A percentile compares a stretch with the other conserved stretches of the same genome.
Evolutionary conservation across 345 rosid species (phyloP).

Genomic region (Carallia brachiata): DNA sequence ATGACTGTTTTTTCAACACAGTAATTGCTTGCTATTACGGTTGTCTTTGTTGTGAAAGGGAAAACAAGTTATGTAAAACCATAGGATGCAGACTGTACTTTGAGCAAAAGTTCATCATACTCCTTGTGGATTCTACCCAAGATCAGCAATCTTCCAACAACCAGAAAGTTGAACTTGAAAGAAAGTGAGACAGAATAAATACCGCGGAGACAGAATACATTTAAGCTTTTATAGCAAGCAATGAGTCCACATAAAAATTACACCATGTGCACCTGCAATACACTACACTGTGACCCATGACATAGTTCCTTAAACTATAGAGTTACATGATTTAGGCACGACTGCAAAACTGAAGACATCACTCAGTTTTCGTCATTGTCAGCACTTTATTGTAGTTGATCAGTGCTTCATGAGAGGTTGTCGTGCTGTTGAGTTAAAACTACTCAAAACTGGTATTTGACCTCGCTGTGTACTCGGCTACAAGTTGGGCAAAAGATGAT

Average conservation of each 20-base stretch:
- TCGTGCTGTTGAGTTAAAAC: background rate
- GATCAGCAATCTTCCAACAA: no score
- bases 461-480: constrained; percentile 65
- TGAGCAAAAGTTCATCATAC: no score
- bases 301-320: background rate
- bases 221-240: background rate
- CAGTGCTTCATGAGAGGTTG: background rate
- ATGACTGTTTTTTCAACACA: no score
- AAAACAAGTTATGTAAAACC: no score
- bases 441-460: constrained; percentile 47
- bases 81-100: no score
- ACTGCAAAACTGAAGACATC: background rate
- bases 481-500: constrained; percentile 73
- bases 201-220: no score
- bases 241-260: background rate
- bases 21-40: no score
- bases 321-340: background rate
- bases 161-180: no score
- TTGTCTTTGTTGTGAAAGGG: no score
- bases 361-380: constrained; percentile 1
- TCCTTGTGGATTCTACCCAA: no score
- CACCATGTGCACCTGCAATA: background rate
- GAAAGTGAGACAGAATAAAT: no score
- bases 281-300: background rate
- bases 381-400: background rate